Percentiles rank a stretch among this genome's conserved stretches.
Conservation (phyloP, 1,139 yeast genomes). For the Yamadazyma siamensis region DNA sequence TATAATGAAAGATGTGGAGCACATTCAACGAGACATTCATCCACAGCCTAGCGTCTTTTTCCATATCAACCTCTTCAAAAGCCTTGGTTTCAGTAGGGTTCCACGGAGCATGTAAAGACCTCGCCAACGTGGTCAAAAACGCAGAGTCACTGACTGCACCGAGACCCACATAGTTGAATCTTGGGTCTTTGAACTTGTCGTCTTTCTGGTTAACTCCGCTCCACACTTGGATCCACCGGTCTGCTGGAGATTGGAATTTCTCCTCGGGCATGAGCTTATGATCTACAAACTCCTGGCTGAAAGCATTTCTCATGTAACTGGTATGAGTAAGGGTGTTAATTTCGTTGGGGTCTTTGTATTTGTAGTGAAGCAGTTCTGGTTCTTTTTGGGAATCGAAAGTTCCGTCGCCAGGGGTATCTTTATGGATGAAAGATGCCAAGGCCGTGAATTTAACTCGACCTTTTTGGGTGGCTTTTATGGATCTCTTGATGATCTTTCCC, state of each 20-base stretch:
- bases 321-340: constrained; percentile 35
- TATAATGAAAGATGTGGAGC: constrained; percentile 42
- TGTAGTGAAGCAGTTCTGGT: constrained; percentile 19
- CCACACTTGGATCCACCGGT: constrained; percentile 43
- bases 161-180: constrained; percentile 35
- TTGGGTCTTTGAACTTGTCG: constrained; percentile 27
- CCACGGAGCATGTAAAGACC: constrained; percentile 44
- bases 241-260: constrained; percentile 24
- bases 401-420: constrained; percentile 8
- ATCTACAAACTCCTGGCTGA: constrained; percentile 35
- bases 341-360: constrained; percentile 27
- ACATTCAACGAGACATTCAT: constrained; percentile 35
- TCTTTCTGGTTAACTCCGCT: constrained; percentile 29
- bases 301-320: constrained; percentile 38
- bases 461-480: constrained; percentile 29
- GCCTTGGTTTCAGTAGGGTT: constrained; percentile 36
- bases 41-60: constrained; percentile 30
- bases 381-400: constrained; percentile 14
- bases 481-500: constrained; percentile 21
- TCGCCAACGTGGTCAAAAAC: constrained; percentile 40
- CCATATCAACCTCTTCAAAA: constrained; percentile 30
- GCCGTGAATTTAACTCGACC: constrained; percentile 28
- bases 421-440: constrained; percentile 25
- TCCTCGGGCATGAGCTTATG: constrained; percentile 36
- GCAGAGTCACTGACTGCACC: constrained; percentile 42